A percentile compares a stretch with the other conserved stretches of the same genome.
Evolutionary conservation across 2,329 filamentous ascomycete species (phyloP).

Genomic region (Aspergillus ochraceoroseus): DNA sequence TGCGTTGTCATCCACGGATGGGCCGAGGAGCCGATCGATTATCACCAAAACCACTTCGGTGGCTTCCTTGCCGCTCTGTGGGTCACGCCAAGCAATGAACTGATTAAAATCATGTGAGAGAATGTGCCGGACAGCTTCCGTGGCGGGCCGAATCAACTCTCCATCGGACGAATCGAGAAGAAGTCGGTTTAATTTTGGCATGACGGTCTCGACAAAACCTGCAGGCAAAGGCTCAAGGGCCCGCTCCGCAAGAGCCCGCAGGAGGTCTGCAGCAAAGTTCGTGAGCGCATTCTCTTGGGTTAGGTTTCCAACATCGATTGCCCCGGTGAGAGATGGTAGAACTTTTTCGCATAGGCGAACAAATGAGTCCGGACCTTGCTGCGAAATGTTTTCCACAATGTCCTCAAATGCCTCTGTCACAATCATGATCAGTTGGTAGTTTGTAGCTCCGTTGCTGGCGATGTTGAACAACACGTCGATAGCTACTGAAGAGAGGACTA

Average conservation of each 20-base stretch:
- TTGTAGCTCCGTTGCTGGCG: conserved; percentile 79
- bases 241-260: conserved; percentile 74
- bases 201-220: conserved; percentile 75
- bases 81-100: conserved; percentile 79
- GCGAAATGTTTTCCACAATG: conserved; percentile 65
- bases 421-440: conserved; percentile 84
- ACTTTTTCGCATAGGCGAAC: conserved; percentile 77
- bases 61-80: conserved; percentile 69
- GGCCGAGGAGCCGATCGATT: conserved; percentile 82
- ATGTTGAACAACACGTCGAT: conserved; percentile 81
- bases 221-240: conserved; percentile 78
- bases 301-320: conserved; percentile 80
- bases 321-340: conserved; percentile 77
- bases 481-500: conserved; percentile 66
- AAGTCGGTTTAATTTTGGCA: conserved; percentile 81
- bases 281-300: conserved; percentile 75
- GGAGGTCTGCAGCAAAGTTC: conserved; percentile 78
- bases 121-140: conserved; percentile 81
- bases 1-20: conserved; percentile 81
- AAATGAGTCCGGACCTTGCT: conserved; percentile 63
- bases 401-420: conserved; percentile 90
- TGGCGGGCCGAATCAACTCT: conserved; percentile 80
- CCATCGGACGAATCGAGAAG: conserved; percentile 81
- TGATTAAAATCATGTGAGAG: conserved; percentile 85
- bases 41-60: conserved; percentile 86